Percentiles rank a stretch among this genome's conserved stretches.
Conservation (phyloP, 352 stramenopile species). For the Globisporangium paddicum region DNA sequence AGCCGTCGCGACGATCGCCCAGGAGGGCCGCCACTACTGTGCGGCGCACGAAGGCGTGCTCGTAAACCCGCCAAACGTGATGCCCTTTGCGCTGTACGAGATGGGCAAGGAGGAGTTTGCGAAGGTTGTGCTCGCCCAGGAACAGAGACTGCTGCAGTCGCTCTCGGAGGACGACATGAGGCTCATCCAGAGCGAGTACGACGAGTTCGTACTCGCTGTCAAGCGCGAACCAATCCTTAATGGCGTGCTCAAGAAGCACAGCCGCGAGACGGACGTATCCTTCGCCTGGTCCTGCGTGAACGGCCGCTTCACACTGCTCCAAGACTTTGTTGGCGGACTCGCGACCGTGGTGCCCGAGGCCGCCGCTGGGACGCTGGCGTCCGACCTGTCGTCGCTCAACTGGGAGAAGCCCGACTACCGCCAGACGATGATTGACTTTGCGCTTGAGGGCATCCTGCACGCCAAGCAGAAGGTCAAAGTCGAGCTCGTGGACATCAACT, state of each 20-base stretch:
- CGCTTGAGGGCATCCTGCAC: slow-evolving; percentile 61
- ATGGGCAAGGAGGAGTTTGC: slow-evolving; percentile 51
- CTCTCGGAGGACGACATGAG: slow-evolving; percentile 39
- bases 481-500: slow-evolving; percentile 53
- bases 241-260: slow-evolving; percentile 51
- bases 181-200: slow-evolving; percentile 40
- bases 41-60: slow-evolving; percentile 30
- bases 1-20: slow-evolving; percentile 31
- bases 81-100: slow-evolving; percentile 44
- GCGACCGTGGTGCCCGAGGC: slow-evolving; percentile 38
- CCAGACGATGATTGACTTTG: slow-evolving; percentile 54
- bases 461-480: slow-evolving; percentile 62
- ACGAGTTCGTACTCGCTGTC: slow-evolving; percentile 40
- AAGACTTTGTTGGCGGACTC: slow-evolving; percentile 53
- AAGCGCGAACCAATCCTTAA: slow-evolving; percentile 44
- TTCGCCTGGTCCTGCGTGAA: slow-evolving; percentile 62
- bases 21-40: slow-evolving; percentile 47
- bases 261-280: slow-evolving; percentile 47
- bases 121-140: slow-evolving; percentile 33
- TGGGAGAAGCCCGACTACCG: slow-evolving; percentile 67
- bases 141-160: slow-evolving; percentile 35
- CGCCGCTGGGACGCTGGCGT: slow-evolving; percentile 23
- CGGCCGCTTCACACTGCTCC: slow-evolving; percentile 40
- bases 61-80: slow-evolving; percentile 37
- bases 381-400: slow-evolving; percentile 40